Percentiles rank a stretch among this genome's conserved stretches.
Conservation (phyloP, 2,329 filamentous ascomycete species). For the Colletotrichum sp. region DNA sequence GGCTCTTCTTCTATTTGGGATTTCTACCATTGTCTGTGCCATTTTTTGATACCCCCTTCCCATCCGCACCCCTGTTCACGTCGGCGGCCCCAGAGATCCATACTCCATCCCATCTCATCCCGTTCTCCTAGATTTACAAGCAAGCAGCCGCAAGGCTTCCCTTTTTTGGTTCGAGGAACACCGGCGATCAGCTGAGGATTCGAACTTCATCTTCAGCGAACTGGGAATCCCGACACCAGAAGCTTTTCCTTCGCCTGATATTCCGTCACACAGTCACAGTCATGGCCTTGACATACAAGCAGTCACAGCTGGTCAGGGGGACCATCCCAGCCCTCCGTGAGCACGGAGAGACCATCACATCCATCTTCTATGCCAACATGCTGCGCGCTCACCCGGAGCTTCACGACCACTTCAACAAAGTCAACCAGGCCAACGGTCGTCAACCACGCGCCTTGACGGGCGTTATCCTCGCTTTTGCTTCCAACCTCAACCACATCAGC, state of each 20-base stretch:
- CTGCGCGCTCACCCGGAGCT: constrained; percentile 69
- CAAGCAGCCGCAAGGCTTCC: neutral
- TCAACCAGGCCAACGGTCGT: constrained; percentile 27
- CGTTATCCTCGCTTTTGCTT: constrained; percentile 70
- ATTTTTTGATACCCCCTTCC: constrained; percentile 3
- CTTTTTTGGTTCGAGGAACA: neutral
- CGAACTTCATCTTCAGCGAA: neutral
- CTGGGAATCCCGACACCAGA: neutral
- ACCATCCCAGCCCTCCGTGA: constrained; percentile 73
- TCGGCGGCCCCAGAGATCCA: neutral
- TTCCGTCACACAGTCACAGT: neutral
- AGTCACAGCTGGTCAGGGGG: constrained; percentile 70
- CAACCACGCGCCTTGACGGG: constrained; percentile 28
- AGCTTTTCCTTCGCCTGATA: neutral
- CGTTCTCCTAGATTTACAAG: neutral
- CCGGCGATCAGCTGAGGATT: neutral
- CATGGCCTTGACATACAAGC: constrained; percentile 53
- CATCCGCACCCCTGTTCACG: neutral
- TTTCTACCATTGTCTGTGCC: neutral
- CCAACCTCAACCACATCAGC: constrained; percentile 69
- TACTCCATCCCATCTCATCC: neutral
- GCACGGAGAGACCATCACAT: constrained; percentile 72
- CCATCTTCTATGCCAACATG: constrained; percentile 76
- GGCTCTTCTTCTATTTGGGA: neutral
- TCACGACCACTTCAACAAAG: constrained; percentile 70